A percentile compares a stretch with the other conserved stretches of the same genome.
Conservation (phyloP, 257 asterid species). For the Petunia secreta region DNA sequence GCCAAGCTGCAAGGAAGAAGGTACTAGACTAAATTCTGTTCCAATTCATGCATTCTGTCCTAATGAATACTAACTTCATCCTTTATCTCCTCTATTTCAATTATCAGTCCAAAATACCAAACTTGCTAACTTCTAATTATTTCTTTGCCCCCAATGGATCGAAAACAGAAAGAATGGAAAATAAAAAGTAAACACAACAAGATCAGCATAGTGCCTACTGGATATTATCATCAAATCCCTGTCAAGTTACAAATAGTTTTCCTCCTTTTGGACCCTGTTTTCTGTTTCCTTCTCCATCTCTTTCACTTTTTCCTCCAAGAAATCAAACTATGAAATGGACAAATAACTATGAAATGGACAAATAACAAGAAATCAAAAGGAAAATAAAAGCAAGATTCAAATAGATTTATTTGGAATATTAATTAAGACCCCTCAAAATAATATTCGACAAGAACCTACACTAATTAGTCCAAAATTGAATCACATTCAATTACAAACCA, state of each 20-base stretch:
- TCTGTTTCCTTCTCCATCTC: no score
- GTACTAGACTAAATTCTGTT: constrained; percentile 17
- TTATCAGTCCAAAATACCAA: not conserved
- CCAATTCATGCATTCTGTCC: constrained; percentile 9
- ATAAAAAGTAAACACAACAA: not conserved
- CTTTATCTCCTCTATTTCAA: not conserved
- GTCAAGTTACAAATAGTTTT: constrained; percentile 25
- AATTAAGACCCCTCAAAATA: no score
- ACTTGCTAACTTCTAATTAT: constrained; percentile 9
- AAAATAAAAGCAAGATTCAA: no score
- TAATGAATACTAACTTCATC: not conserved
- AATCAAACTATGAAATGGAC: no score
- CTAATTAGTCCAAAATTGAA: no score
- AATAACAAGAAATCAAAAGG: no score
- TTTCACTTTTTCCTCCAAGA: no score
- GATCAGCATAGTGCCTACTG: not conserved
- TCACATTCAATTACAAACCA: no score
- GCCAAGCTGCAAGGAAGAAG: constrained; percentile 49
- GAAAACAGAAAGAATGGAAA: not conserved
- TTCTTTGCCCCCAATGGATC: constrained; percentile 12
- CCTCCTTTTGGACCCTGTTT: no score
- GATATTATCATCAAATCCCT: not conserved
- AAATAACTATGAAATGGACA: no score
- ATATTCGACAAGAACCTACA: no score
- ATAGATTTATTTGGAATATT: no score